A percentile compares a stretch with the other conserved stretches of the same genome.
Conservation (phyloP, 306 rosid genomes). For the Vigna angularis region DNA sequence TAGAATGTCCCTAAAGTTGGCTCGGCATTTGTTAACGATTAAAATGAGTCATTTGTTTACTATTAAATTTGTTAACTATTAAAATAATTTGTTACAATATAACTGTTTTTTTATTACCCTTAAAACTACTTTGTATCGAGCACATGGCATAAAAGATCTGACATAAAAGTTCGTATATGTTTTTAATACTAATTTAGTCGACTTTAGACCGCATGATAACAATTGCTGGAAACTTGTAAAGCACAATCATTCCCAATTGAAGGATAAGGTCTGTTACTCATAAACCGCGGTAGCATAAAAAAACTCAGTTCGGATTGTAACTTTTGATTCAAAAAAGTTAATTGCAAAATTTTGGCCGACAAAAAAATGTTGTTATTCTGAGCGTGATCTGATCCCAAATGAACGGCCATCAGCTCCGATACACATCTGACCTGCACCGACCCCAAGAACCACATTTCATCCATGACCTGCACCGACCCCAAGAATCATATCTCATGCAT, state of each 20-base stretch:
- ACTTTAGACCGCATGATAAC: background rate
- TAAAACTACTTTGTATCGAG: too few species aligned
- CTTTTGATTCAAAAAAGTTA: constrained; percentile 19
- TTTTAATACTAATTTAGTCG: background rate
- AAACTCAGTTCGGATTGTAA: background rate
- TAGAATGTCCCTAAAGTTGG: too few species aligned
- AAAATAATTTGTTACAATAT: too few species aligned
- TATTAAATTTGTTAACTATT: too few species aligned
- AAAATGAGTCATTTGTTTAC: too few species aligned
- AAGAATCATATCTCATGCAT: background rate
- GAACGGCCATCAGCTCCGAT: constrained; percentile 4
- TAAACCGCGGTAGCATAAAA: constrained; percentile 8
- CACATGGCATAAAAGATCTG: too few species aligned
- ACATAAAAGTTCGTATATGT: too few species aligned
- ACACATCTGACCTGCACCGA: constrained; percentile 35
- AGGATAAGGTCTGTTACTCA: constrained; percentile 25
- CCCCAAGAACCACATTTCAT: background rate
- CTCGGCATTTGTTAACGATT: too few species aligned
- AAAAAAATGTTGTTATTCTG: background rate
- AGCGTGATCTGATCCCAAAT: constrained; percentile 2
- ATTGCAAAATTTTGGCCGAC: constrained; percentile 38
- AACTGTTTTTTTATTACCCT: too few species aligned
- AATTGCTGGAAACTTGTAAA: background rate
- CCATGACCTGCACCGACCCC: too few species aligned
- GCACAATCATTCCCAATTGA: background rate